A percentile compares a stretch with the other conserved stretches of the same genome.
Evolutionary conservation across 192 early-diverging fungal genomes (phyloP).

Genomic region (Pilobolus umbonatus): DNA sequence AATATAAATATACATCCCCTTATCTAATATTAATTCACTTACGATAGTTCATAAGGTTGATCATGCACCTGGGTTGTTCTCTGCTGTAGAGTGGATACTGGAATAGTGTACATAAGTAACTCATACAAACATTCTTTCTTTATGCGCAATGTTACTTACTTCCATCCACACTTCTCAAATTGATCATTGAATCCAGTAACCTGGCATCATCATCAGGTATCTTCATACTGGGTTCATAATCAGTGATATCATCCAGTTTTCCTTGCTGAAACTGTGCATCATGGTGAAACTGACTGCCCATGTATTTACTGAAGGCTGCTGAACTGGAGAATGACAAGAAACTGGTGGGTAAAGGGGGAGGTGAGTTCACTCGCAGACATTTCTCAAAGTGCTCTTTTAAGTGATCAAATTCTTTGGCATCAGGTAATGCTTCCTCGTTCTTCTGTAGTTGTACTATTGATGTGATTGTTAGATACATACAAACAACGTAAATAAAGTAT

Average conservation of each 20-base stretch:
- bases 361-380: constrained; percentile 46
- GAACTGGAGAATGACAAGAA: constrained; percentile 29
- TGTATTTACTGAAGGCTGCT: constrained; percentile 30
- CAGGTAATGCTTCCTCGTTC: constrained; percentile 59
- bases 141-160: constrained; percentile 19
- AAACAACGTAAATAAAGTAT: not conserved
- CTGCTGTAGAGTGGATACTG: constrained; percentile 56
- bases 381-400: constrained; percentile 85
- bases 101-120: not conserved
- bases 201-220: constrained; percentile 35
- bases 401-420: constrained; percentile 77
- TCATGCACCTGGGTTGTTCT: constrained; percentile 58
- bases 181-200: constrained; percentile 26
- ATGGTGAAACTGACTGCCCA: constrained; percentile 17
- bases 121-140: not conserved
- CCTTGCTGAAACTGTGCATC: constrained; percentile 18
- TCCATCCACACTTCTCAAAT: constrained; percentile 38
- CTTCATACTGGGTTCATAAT: constrained; percentile 41
- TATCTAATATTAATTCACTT: constrained; percentile 8
- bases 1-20: not conserved
- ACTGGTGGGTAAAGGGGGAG: constrained; percentile 31
- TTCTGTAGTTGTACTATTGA: constrained; percentile 74
- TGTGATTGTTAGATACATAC: not conserved
- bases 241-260: constrained; percentile 41
- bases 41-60: constrained; percentile 49